Percentiles rank a stretch among this genome's conserved stretches.
Conservation (phyloP, 192 early-diverging fungal genomes). For the Podila horticola region DNA sequence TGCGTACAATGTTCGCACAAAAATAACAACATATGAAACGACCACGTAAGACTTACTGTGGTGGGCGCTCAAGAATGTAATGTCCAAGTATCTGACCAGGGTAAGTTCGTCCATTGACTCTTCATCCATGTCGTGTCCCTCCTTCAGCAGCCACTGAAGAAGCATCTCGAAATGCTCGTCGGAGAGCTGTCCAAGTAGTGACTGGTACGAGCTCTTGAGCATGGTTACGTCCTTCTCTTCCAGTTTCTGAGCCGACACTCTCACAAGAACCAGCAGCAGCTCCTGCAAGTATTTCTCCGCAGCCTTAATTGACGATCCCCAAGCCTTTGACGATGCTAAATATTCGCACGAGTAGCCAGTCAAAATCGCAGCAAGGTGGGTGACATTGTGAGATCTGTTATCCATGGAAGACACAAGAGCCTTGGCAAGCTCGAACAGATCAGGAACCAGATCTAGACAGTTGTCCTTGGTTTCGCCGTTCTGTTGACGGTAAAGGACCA, state of each 20-base stretch:
- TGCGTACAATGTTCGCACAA: neutral
- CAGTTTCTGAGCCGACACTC: slow-evolving; percentile 14
- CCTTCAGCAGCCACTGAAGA: slow-evolving; percentile 37
- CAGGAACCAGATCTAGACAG: slow-evolving; percentile 10
- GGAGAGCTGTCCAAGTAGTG: slow-evolving; percentile 19
- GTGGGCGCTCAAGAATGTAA: slow-evolving; percentile 23
- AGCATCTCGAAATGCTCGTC: slow-evolving; percentile 23
- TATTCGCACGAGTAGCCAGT: slow-evolving; percentile 45
- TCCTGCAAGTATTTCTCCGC: slow-evolving; percentile 8
- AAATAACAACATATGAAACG: neutral
- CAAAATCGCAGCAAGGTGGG: slow-evolving; percentile 23
- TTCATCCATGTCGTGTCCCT: neutral
- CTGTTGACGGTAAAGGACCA: slow-evolving; percentile 21
- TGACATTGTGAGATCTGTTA: neutral
- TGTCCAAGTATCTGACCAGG: slow-evolving; percentile 28
- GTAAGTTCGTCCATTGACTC: slow-evolving; percentile 11
- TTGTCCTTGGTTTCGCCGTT: neutral
- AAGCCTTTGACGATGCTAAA: slow-evolving; percentile 12
- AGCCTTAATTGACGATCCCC: neutral
- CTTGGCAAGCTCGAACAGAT: slow-evolving; percentile 23
- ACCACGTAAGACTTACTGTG: slow-evolving; percentile 23
- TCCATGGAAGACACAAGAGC: neutral
- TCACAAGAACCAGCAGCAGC: slow-evolving; percentile 13
- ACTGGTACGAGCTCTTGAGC: slow-evolving; percentile 28
- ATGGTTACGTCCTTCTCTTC: slow-evolving; percentile 6